Base-by-base conservation (phyloP, 1,284 basidiomycete species). In the Trichosporon coremiiforme region DNA sequence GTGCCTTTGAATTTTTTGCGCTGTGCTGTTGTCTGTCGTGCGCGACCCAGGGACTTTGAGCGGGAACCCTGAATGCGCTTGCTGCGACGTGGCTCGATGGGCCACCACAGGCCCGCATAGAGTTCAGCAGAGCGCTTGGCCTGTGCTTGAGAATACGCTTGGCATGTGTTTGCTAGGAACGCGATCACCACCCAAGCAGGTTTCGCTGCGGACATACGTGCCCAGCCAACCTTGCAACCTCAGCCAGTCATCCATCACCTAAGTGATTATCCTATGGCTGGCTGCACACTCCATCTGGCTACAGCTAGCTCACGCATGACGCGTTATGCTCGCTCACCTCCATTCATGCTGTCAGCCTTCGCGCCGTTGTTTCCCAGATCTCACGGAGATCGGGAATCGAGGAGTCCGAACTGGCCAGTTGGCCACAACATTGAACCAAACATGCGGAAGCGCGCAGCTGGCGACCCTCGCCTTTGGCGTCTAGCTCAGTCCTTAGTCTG, bases 81-180 rank as follows among this genome's bases (percentile, higher is more conserved):
- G 17, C 57, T 60, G 57, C 57, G 57, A 60, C 31, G 57, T 33
- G 57, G 57, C 57, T 33, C 57, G 57, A 60, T 45, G 41, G 57
- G 55, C 55, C 31, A n/a, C n/a, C n/a, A n/a, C n/a, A n/a, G n/a
- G n/a, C n/a, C n/a, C 15, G 31, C 15, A 60, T 60, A 60, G 57
- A 60, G 57, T 60, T 60, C 20, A 20, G 17, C 31, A 9, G 31
- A 33, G 15, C 29, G 53, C 57, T 60, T 60, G 57, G 57, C 57
- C 57, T 33, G 15, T 35, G 57, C 57, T 33, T 60, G 57, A 33
- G 15, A 31, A n/a, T 60, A 22, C 57, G 57, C 57, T 60, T 60
- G 57, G 57, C 57, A 33, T 60, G 57, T 60, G 57, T 33, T 60
- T 31, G 13, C n/a, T 35, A n/a, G 31, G 29, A 33, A 33, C 57